Base-by-base conservation (phyloP, 106 monocot species). In the Phalaenopsis equestris region DNA sequence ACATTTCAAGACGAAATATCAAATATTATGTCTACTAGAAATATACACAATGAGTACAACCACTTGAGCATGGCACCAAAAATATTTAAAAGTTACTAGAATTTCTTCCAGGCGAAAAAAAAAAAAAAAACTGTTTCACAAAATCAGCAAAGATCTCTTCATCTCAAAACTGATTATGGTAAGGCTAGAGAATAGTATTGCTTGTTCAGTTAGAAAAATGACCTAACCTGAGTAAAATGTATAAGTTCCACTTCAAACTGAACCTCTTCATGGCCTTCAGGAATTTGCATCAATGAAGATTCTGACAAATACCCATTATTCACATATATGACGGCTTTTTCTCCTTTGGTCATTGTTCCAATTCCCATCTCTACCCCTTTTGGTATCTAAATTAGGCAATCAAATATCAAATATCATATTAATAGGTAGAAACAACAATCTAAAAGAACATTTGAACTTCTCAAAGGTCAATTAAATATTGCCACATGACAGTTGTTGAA, bases 361-460 rank as follows among this genome's bases (percentile, higher is more conserved):
- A 99, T 93, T 67, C 87, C 99, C 92, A 99, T 99, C 77, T 99
- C 95, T 85, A 98, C 86, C 41, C 99, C 99, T 81, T 99, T 93
- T 39, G 95, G 95, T 83, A 94, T 85, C 94, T 98, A 86, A 68
- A 89, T 55, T 82, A 86, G 80, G 84, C 68, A 80, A 72, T 72
- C 77, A 72, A 86, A 86, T 75, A 72, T 80, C 7, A 80, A 80
- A 75, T 75, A 67, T 7, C 24, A 56, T 85, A 39, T 43, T 55
- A 75, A 78, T 42, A 80, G 46, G 6, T 76, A 82, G 9, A 80
- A 39, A 68, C 15, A 4, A 72, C 46, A 36, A 58, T 57, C 5
- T 11, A 75, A 67, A 84, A 55, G 43, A 21, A 17, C 68, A 73
- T 19, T 73, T 5, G 17, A 77, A 11, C 43, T 56, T 58, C 12